Evolutionary conservation across 2,329 filamentous ascomycete genomes (phyloP).

Genomic region (Diaporthe eres): DNA sequence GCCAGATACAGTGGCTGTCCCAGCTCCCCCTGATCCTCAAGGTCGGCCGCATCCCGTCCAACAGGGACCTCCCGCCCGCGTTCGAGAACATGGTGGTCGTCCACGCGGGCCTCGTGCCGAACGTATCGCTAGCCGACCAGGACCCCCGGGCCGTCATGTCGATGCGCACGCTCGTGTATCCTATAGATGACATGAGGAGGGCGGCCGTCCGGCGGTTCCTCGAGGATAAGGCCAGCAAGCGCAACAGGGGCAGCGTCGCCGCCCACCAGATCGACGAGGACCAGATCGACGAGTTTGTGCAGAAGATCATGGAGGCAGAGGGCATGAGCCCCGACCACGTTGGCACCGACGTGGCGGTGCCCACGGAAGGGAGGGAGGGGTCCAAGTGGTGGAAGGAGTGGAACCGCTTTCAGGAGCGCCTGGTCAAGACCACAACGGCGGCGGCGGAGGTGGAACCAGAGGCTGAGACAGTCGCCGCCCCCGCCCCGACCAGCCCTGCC

Average conservation of each 20-base stretch:
- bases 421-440: slow-evolving; percentile 43
- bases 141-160: slow-evolving; percentile 90
- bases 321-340: slow-evolving; percentile 37
- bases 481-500: background rate
- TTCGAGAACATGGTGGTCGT: slow-evolving; percentile 79
- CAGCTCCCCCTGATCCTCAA: slow-evolving; percentile 83
- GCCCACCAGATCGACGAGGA: slow-evolving; percentile 40
- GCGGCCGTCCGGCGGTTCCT: slow-evolving; percentile 51
- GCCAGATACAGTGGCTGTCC: slow-evolving; percentile 79
- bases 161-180: slow-evolving; percentile 83
- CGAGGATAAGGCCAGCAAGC: slow-evolving; percentile 51
- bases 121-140: slow-evolving; percentile 76
- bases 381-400: slow-evolving; percentile 77
- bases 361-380: slow-evolving; percentile 64
- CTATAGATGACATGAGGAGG: slow-evolving; percentile 67
- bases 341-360: slow-evolving; percentile 47
- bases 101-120: slow-evolving; percentile 88
- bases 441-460: slow-evolving; percentile 38
- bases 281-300: slow-evolving; percentile 44
- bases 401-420: slow-evolving; percentile 64
- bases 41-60: slow-evolving; percentile 70
- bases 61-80: slow-evolving; percentile 35
- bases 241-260: slow-evolving; percentile 38
- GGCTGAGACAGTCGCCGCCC: background rate
- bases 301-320: slow-evolving; percentile 39